Evolutionary conservation across 306 rosid genomes (phyloP), one percentile per base, ranked within the genome.

Genomic region (Hippophae tibetana): DNA sequence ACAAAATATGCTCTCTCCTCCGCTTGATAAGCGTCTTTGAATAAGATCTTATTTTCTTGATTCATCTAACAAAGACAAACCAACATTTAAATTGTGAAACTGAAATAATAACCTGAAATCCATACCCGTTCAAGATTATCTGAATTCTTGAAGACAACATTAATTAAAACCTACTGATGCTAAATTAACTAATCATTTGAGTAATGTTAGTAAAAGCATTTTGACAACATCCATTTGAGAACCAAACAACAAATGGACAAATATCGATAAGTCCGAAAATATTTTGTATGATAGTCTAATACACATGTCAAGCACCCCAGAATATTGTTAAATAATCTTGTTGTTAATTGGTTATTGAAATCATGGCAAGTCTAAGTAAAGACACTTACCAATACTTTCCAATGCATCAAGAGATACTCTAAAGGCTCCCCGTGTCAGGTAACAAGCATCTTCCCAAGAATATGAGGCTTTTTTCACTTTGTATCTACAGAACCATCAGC

Each of bases 401-500:
- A 96, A 92, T 42, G 84, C 79, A 23, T 87, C 79, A 5, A 52
- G 67, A 44, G 88, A 74, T 42, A 79, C 76, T 69, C 89, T 60
- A 51, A 92, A 96, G 71, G 98, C 81, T 42, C 84, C 72, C 64
- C 64, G 86, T 52, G 98, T 92, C 61, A 92, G 83, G 81, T 83
- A 87, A 67, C 87, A 78, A 54, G 98, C 95, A 71, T 92, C 98
- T 42, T 87, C 96, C 89, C 83, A 85, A 43, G 96, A 66, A 78
- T 78, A 92, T 41, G 95, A 82, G 47, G 68, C 60, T 47, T 78
- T 65, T 72, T 69, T 83, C 54, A 92, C 79, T 59, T 78, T 87
- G 84, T 87, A 92, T 78, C 89, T 87, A 96, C 95, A 92, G 63
- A 81, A 69, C 98, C 98, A 92, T 65, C 82, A 79, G 63, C 83